Conservation (phyloP, 345 rosid species). For the Gynandropsis gynandra region DNA sequence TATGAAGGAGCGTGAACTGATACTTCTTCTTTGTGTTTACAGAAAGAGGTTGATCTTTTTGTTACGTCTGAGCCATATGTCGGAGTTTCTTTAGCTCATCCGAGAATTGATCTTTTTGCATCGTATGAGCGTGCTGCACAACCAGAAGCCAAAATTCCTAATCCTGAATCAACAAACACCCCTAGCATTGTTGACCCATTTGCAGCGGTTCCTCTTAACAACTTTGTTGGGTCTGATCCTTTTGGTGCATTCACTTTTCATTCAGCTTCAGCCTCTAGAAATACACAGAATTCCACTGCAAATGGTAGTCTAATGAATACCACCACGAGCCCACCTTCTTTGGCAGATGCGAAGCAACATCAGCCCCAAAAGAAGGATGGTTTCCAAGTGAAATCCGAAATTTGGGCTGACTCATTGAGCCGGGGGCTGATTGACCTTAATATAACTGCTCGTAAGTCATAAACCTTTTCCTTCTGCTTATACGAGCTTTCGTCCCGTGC, state of each 20-base stretch:
- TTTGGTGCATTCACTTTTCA: no score
- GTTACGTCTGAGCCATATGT: constrained; percentile 25
- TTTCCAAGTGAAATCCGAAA: constrained; percentile 86
- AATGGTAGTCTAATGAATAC: constrained; percentile 34
- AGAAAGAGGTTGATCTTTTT: constrained; percentile 32
- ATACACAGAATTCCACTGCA: constrained; percentile 33
- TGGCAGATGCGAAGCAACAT: constrained; percentile 33
- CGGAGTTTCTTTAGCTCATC: no score
- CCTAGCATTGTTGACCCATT: no score
- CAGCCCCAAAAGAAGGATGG: constrained; percentile 43
- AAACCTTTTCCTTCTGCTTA: constrained; percentile 2
- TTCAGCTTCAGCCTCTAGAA: constrained; percentile 35
- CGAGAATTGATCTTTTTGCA: no score
- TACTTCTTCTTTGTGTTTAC: constrained; percentile 18
- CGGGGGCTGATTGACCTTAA: constrained; percentile 97
- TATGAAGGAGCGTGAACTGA: no score
- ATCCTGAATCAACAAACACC: no score
- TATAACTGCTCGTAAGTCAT: constrained; percentile 87
- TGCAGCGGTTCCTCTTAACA: no score
- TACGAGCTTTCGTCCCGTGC: not conserved
- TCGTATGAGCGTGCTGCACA: no score
- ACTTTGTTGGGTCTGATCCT: no score
- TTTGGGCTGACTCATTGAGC: constrained; percentile 96
- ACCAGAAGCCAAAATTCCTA: no score
- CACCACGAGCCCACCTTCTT: constrained; percentile 32